Evolutionary conservation across 2,329 filamentous ascomycete species (phyloP).

Genomic region (Diaporthe citri): DNA sequence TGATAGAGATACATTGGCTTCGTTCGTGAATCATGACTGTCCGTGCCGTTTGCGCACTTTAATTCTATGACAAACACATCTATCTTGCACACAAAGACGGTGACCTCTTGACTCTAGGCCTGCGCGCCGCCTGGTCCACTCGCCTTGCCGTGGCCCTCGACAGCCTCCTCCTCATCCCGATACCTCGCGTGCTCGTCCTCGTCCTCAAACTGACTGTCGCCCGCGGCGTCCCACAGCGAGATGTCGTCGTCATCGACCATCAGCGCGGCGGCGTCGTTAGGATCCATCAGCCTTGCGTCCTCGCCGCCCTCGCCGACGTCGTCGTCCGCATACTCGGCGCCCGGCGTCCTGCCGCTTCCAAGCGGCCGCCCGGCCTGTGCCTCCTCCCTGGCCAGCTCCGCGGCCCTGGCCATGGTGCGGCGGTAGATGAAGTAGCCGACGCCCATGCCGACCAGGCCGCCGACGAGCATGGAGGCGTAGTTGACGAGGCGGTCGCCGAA

Average conservation of each 20-base stretch:
- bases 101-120: background rate
- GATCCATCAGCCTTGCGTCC: conserved; percentile 46
- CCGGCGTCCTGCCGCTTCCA: conserved; percentile 27
- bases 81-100: conserved; percentile 4
- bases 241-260: conserved; percentile 70
- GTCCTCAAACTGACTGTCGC: conserved; percentile 50
- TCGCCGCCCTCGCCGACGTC: conserved; percentile 56
- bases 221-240: conserved; percentile 66
- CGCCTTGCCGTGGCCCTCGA: conserved; percentile 41
- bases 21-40: conserved; percentile 43
- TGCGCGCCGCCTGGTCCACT: conserved; percentile 37
- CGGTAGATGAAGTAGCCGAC: conserved; percentile 91
- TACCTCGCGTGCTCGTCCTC: conserved; percentile 45
- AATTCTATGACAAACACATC: conserved; percentile 41
- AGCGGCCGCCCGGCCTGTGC: conserved; percentile 46
- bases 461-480: conserved; percentile 83
- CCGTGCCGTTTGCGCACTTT: conserved; percentile 14
- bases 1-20: conserved; percentile 20
- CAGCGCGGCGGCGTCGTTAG: conserved; percentile 62
- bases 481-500: conserved; percentile 82
- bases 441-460: conserved; percentile 76
- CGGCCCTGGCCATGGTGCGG: conserved; percentile 73
- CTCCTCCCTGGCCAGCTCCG: conserved; percentile 66
- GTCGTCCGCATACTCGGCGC: conserved; percentile 52
- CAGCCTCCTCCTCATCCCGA: conserved; percentile 47